Evolutionary conservation across 768 basidiomycete species (phyloP), one percentile per base, ranked within the genome.

Genomic region (Lyophyllum decastes): DNA sequence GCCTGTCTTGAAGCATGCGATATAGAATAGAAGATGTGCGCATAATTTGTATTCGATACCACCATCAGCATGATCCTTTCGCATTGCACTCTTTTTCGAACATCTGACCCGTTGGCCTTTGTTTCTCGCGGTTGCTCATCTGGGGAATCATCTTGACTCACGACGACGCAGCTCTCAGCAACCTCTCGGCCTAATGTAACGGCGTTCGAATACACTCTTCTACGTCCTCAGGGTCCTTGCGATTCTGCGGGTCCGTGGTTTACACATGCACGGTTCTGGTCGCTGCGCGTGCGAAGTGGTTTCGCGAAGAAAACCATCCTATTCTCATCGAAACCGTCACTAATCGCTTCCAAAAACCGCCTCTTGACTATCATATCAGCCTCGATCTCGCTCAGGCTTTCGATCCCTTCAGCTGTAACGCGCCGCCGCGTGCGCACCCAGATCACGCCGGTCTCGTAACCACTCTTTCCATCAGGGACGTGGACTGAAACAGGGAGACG

Each of bases 21-120:
- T 33, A 44, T 57, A 57, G 55, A 47, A 26, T 58, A 58, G 45
- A 34, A 16, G 26, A 38, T 43, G 24, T 52, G 17, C 17, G 24
- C 54, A 58, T 52, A 52, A 46, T 52, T 58, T 58, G 56, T 58
- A 51, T 30, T 38, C 24, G 26, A 49, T 58, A 49, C 41, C 38
- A 54, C 16, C 22, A 46, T 25, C 17, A 21, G 34, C 35, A 53
- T 58, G 26, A 38, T 49, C 40, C 34, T 51, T 34, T 10, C 51
- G 6, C 38, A 43, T 26, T 17, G 8, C 19, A 26, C 17, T 33
- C 22, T 19, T 21, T 35, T 54, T 26, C 14, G 34, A 30, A 30
- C 30, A 4, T 30, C 30, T 10, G 30, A 10, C 10, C 10, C 10
- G 30, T 30, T 30, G 4, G 4, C 30, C 30, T 30, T 10, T 30